phyloP scores from a whole-genome alignment of 2,329 filamentous ascomycete genomes.

The Botrytis fabae region DNA sequence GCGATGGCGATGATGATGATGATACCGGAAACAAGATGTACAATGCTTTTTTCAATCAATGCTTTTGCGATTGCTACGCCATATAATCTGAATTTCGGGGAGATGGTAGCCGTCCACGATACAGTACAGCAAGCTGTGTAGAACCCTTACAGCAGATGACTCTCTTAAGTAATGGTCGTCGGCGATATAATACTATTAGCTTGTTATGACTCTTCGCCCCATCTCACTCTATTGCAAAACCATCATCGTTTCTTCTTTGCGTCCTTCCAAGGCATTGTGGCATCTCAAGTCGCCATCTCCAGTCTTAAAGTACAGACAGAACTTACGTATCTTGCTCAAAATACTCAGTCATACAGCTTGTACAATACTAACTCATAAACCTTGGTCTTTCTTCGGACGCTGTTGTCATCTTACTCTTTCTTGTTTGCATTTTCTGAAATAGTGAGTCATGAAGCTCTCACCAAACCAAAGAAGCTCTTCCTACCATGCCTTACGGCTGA shows the following conservation, averaged over 20 bases:
- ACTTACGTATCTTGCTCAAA: neutral
- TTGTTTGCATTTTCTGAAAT: neutral
- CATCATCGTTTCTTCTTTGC: neutral
- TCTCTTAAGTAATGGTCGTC: too few species aligned
- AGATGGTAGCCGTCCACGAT: neutral
- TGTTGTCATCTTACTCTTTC: neutral
- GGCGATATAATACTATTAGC: neutral
- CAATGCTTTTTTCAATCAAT: neutral
- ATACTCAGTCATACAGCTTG: neutral
- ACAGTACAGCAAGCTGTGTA: too few species aligned
- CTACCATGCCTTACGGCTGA: neutral
- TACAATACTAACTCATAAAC: neutral
- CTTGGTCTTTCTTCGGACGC: neutral
- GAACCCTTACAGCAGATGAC: too few species aligned
- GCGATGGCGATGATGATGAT: neutral
- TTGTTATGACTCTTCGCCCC: neutral
- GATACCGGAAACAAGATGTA: neutral
- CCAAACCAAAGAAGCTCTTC: neutral
- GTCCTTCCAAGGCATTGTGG: neutral
- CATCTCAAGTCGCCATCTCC: neutral
- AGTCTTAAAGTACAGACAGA: neutral
- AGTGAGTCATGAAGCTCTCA: neutral
- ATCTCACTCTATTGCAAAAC: neutral
- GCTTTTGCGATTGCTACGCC: neutral
- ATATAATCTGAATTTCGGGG: neutral